These are phyloP conservation scores for Penicillium sp. DNA, from an alignment of 2,329 filamentous ascomycete genomes.

Conservation along the genomic window DNA sequence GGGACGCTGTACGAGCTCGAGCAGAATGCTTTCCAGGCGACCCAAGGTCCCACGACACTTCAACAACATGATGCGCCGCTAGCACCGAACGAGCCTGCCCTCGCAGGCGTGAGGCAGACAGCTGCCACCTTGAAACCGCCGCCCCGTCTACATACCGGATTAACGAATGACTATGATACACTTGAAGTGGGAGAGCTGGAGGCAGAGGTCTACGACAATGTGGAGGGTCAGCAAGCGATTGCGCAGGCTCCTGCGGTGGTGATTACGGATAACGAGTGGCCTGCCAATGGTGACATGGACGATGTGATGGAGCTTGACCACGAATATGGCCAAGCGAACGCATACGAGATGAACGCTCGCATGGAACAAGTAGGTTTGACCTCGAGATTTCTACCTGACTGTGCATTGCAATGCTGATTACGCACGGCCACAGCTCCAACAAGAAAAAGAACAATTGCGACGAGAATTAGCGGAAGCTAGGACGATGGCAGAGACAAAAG, in stretches of 20 bases:
- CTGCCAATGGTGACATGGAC: constrained; percentile 9
- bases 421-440: constrained; percentile 34
- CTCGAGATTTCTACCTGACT: background rate
- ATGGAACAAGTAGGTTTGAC: constrained; percentile 30
- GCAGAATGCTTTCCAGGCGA: constrained; percentile 48
- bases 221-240: constrained; percentile 14
- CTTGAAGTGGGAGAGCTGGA: constrained; percentile 48
- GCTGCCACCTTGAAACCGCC: constrained; percentile 28
- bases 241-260: constrained; percentile 9
- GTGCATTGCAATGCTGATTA: constrained; percentile 8
- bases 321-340: constrained; percentile 14
- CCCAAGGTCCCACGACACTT: constrained; percentile 35
- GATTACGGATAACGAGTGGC: constrained; percentile 8
- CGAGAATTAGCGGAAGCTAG: constrained; percentile 43
- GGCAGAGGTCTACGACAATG: constrained; percentile 46
- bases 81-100: constrained; percentile 11
- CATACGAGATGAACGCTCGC: constrained; percentile 16
- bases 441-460: constrained; percentile 43
- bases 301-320: constrained; percentile 27
- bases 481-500: constrained; percentile 50
- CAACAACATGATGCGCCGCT: constrained; percentile 13
- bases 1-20: constrained; percentile 48
- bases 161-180: constrained; percentile 45
- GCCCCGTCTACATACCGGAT: constrained; percentile 34
- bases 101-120: constrained; percentile 8